Evolutionary conservation across 2,329 filamentous ascomycete genomes (phyloP), one percentile per base, ranked within the genome.

Genomic region (Mariannaea sp.): DNA sequence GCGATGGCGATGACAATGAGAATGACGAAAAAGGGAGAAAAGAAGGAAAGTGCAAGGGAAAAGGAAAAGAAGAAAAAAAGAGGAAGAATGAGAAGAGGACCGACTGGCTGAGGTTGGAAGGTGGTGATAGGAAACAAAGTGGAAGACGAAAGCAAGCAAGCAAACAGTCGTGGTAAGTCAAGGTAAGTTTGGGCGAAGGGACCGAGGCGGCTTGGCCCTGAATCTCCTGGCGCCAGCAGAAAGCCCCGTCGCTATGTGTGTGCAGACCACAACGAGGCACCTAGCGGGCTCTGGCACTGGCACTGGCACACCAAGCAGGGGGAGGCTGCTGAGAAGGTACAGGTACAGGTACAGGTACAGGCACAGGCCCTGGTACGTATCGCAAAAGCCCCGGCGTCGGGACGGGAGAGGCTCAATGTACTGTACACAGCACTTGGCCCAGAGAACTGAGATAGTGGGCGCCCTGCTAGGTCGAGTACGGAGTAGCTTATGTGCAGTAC

Each of bases 1-100:
- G 61, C 53, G 55, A 56, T 65, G 64, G 65, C 63, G 64, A 68
- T 65, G 66, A 62, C 59, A 65, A 65, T 12, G 12, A 29, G 7
- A 29, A 29, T 12, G 12, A 12, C 26, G 26, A 29, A 7, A 32
- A 32, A 32, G 29, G 57, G 60, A 41, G 60, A 51, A 55, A 59
- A 53, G 53, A 53, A 53, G 51, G 46, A 53, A 58, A 51, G 50
- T 42, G 54, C 56, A 51, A 52, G 56, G 49, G 52, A 49, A 59
- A 55, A 56, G 53, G 54, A 60, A 62, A 61, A 58, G 36, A n/a
- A n/a, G 43, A 58, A 64, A 65, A 65, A 56, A 58, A 57, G 57
- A 66, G 65, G 62, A 61, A 61, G 57, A 64, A 66, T 57, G 59
- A 68, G 60, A 59, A 65, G 61, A 61, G 55, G 13, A 12, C 47